Evolutionary conservation across 371 early-diverging fungal genomes (phyloP).

Genomic region (Haplosporangium sp.): DNA sequence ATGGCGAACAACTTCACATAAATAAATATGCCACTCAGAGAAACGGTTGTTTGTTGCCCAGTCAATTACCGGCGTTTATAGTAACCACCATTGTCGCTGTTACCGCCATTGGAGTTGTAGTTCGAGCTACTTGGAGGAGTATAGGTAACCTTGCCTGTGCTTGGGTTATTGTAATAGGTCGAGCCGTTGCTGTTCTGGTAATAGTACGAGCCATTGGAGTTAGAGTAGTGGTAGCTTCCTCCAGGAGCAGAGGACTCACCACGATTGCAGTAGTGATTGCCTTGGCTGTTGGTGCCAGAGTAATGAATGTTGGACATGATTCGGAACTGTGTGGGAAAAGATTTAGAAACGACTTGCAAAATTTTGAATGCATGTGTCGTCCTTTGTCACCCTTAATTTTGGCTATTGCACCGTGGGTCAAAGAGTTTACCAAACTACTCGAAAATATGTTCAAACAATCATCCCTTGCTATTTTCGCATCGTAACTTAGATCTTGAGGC

Average conservation of each 20-base stretch:
- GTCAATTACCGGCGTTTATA: slow-evolving; percentile 5
- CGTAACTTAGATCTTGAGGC: too few relatives aligned
- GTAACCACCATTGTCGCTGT: not conserved
- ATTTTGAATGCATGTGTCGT: too few relatives aligned
- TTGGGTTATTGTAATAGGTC: slow-evolving; percentile 29
- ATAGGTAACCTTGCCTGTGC: slow-evolving; percentile 18
- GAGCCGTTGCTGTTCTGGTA: slow-evolving; percentile 31
- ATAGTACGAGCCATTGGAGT: slow-evolving; percentile 31
- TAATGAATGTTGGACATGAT: slow-evolving; percentile 12
- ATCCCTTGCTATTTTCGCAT: too few relatives aligned
- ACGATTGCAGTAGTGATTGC: slow-evolving; percentile 25
- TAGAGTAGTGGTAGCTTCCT: slow-evolving; percentile 30
- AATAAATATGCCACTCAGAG: too few relatives aligned
- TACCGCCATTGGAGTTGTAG: slow-evolving; percentile 5
- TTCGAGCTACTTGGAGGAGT: slow-evolving; percentile 10
- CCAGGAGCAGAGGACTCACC: slow-evolving; percentile 20
- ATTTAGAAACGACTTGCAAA: too few relatives aligned
- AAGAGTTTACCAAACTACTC: too few relatives aligned
- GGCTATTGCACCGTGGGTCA: too few relatives aligned
- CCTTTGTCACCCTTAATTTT: too few relatives aligned
- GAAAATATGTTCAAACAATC: too few relatives aligned
- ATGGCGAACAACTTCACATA: too few relatives aligned
- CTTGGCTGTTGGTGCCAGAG: slow-evolving; percentile 26
- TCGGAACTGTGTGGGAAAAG: not conserved
- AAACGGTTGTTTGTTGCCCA: too few relatives aligned